Conservation (phyloP, 2,329 filamentous ascomycete species). For the Apiospora koreana region DNA sequence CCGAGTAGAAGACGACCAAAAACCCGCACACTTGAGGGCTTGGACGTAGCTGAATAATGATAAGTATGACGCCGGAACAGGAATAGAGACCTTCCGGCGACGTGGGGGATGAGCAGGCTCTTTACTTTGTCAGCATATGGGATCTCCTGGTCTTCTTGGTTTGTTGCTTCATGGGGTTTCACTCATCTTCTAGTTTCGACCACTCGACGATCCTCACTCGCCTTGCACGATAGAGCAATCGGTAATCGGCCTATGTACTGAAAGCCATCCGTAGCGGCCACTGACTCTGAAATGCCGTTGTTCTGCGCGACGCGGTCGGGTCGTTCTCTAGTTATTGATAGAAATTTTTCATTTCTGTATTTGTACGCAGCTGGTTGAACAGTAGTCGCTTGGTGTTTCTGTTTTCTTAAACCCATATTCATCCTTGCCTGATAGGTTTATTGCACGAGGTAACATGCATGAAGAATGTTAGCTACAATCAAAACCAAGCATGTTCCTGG, state of each 20-base stretch:
- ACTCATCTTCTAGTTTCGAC: conserved; percentile 34
- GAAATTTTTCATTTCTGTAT: not conserved
- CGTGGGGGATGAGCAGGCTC: conserved; percentile 10
- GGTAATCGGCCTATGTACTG: not conserved
- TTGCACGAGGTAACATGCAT: too few species aligned
- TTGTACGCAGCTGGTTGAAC: not conserved
- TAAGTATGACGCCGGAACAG: conserved; percentile 25
- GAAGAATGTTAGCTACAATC: too few species aligned
- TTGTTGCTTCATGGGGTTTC: conserved; percentile 22
- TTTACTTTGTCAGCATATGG: conserved; percentile 20
- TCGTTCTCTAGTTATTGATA: not conserved
- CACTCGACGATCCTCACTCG: not conserved
- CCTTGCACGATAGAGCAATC: not conserved
- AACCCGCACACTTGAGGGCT: not conserved
- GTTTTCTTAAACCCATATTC: not conserved
- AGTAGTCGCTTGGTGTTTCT: not conserved
- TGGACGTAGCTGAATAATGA: conserved; percentile 33
- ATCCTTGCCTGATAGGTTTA: too few species aligned
- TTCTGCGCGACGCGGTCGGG: not conserved
- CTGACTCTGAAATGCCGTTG: not conserved
- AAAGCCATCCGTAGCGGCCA: not conserved
- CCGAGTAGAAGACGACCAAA: conserved; percentile 53
- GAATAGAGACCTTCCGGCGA: not conserved
- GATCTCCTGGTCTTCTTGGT: conserved; percentile 19
- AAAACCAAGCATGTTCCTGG: too few species aligned